Percentiles rank a stretch among this genome's conserved stretches.
Evolutionary conservation across 1,284 basidiomycete genomes (phyloP).

Genomic region (Ganoderma resinaceum): DNA sequence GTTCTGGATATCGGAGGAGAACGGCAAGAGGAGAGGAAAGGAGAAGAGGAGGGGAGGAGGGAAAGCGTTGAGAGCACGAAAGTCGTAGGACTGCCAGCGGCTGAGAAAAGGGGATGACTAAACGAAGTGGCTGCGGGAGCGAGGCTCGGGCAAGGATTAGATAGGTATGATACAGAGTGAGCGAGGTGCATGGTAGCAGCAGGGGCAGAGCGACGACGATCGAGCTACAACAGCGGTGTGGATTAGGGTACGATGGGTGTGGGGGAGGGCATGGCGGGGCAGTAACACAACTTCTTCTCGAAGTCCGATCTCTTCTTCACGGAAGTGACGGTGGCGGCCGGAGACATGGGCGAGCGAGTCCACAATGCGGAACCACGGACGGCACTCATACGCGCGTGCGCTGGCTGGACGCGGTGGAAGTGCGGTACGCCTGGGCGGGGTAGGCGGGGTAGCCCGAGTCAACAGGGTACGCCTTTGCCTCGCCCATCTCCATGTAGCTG

Average conservation of each 20-base stretch:
- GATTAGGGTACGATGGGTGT: conserved; percentile 11
- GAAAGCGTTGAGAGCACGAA: conserved; percentile 10
- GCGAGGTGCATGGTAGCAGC: conserved; percentile 6
- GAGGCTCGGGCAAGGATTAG: conserved; percentile 1
- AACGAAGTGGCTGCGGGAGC: conserved; percentile 2
- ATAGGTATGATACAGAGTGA: conserved; percentile 19
- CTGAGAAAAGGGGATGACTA: background rate
- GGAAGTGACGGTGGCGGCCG: conserved; percentile 23
- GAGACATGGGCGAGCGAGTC: background rate
- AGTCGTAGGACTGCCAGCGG: conserved; percentile 12
- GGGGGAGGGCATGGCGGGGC: conserved; percentile 1
- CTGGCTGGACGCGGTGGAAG: conserved; percentile 25
- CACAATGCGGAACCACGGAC: background rate
- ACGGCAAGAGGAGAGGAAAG: background rate
- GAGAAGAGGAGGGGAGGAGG: background rate
- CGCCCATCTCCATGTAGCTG: conserved; percentile 27
- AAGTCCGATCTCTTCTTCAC: conserved; percentile 33
- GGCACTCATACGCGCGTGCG: conserved; percentile 18
- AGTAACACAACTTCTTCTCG: conserved; percentile 35
- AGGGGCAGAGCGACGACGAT: conserved; percentile 21
- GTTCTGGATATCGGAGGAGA: background rate
- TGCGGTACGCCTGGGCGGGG: conserved; percentile 12
- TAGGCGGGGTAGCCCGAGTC: background rate
- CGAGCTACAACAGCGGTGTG: conserved; percentile 30
- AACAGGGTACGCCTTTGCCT: background rate